Base-by-base conservation (phyloP, 495 filamentous ascomycete genomes). In the Poronia punctata region DNA sequence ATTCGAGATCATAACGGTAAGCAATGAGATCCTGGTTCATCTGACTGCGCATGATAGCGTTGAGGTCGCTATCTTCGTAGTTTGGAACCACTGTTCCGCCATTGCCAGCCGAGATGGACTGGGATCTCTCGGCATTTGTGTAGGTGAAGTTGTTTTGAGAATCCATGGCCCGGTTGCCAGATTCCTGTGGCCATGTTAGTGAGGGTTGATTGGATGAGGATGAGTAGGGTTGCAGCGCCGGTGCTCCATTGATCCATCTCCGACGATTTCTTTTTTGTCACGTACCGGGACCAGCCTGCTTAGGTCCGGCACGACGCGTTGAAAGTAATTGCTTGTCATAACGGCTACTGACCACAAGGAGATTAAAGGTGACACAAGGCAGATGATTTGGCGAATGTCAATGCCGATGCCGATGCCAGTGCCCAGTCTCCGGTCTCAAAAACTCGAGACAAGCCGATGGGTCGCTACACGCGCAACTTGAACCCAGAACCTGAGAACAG, bases 1-100 rank as follows among this genome's bases (percentile, higher is more conserved):
- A 70, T 9, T 59, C 54, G 2, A 62, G 25, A 39, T 70, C 67
- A 21, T 61, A 54, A 7, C 59, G 46, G 39, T 67, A 70, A 5
- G 64, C 65, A 1, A 34, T 36, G 36, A 68, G 66, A 22, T 68
- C 67, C 33, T 68, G 64, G 7, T 52, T 38, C 38, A 68, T 53
- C 51, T 70, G 67, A 9, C 64, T 60, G 7, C 61, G 40, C 0
- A 53, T 66, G 38, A 70, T 58, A 9, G 61, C 54, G 15, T 68
- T 64, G 0, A 70, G 39, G 20, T 64, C 48, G 19, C 34, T 49
- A 7, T 43, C 40, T 35, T 59, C 55, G 21, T 59, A 59, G 39
- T 42, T 47, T 7, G 40, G 18, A 25, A 18, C 41, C 4, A 18
- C 35, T 31, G 21, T 28, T 7, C 34, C 40, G 8, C 31, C 35